A percentile compares a stretch with the other conserved stretches of the same genome.
These are phyloP conservation scores for Spathaspora girioi DNA, from an alignment of 805 yeast species.

Conservation along the genomic window DNA sequence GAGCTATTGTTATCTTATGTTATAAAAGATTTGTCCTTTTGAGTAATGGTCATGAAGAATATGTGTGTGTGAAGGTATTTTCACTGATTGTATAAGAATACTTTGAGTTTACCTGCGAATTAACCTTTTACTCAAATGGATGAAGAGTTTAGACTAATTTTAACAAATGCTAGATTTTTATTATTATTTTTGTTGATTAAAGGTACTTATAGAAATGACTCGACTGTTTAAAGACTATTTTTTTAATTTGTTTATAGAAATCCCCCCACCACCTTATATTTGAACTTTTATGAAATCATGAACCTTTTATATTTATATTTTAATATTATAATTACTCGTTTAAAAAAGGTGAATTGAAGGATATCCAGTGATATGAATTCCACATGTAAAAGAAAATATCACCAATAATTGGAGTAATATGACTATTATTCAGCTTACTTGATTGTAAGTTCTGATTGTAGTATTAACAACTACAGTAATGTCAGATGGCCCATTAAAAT, in stretches of 20 bases:
- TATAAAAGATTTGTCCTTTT: background rate
- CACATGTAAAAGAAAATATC: too few species aligned
- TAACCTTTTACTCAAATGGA: conserved; percentile 1
- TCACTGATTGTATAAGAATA: conserved; percentile 1
- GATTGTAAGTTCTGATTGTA: too few species aligned
- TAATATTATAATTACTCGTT: background rate
- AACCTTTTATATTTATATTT: too few species aligned
- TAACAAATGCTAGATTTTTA: background rate
- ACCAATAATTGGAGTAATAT: too few species aligned
- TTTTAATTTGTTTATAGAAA: background rate
- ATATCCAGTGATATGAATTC: too few species aligned
- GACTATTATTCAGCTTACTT: too few species aligned
- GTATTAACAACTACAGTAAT: too few species aligned
- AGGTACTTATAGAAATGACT: conserved; percentile 1
- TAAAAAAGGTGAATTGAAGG: background rate
- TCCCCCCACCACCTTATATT: background rate
- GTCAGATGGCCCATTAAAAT: too few species aligned
- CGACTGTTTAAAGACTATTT: background rate
- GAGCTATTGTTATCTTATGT: background rate
- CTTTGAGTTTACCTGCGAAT: background rate
- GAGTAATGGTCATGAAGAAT: conserved; percentile 14
- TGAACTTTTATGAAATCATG: background rate
- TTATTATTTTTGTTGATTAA: background rate
- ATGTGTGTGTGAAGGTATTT: conserved; percentile 14
- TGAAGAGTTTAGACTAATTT: background rate